A percentile compares a stretch with the other conserved stretches of the same genome.
Evolutionary conservation across 345 rosid genomes (phyloP).

Genomic region (Heritiera fomes): DNA sequence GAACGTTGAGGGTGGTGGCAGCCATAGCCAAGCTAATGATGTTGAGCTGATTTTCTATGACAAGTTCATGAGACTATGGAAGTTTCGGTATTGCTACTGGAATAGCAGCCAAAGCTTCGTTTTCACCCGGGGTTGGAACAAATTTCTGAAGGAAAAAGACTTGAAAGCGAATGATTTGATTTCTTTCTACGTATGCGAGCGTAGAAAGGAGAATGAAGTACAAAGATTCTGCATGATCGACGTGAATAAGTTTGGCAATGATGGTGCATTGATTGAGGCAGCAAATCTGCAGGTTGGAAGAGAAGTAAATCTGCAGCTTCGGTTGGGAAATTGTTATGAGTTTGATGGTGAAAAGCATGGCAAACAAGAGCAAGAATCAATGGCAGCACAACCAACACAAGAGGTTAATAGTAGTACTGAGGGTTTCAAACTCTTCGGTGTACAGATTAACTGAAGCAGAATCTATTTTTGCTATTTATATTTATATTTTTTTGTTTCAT

Average conservation of each 20-base stretch:
- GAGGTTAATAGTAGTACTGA: not conserved
- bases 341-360: not conserved
- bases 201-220: slow-evolving; percentile 8
- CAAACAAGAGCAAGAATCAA: not conserved
- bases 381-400: not conserved
- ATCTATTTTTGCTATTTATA: not conserved
- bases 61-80: slow-evolving; percentile 68
- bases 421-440: slow-evolving; percentile 52
- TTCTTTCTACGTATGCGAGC: slow-evolving; percentile 45
- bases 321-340: not conserved
- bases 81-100: slow-evolving; percentile 88
- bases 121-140: slow-evolving; percentile 85
- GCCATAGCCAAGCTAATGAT: slow-evolving; percentile 26
- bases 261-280: not conserved
- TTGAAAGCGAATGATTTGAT: slow-evolving; percentile 58
- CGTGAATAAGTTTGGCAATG: slow-evolving; percentile 4
- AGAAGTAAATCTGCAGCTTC: slow-evolving; percentile 1
- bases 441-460: slow-evolving; percentile 31
- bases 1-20: not conserved
- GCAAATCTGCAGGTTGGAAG: not conserved
- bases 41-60: slow-evolving; percentile 57
- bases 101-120: slow-evolving; percentile 86
- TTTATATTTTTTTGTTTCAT: not conserved
- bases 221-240: slow-evolving; percentile 47
- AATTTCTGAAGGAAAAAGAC: slow-evolving; percentile 64